Evolutionary conservation across 495 filamentous ascomycete genomes (phyloP), one percentile per base, ranked within the genome.

Genomic region (Aspergillus haitiensis): DNA sequence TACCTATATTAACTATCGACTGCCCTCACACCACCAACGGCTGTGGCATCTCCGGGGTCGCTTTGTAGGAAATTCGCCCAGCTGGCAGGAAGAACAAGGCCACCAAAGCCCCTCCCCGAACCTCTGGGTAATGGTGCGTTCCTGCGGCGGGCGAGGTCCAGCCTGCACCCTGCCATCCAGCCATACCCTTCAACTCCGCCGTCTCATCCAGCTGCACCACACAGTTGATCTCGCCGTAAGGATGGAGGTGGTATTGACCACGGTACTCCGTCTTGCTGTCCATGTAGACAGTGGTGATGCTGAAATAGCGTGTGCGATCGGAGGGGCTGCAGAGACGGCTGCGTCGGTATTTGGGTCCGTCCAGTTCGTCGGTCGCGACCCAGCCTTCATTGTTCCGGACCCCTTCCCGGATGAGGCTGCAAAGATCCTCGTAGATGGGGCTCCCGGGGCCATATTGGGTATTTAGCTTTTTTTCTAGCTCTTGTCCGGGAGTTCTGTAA

Each of bases 261-360:
- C 65, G 61, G 56, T 69, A 79, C 33, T 64, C 74, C 11, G 71
- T 70, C 11, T 73, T 39, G 47, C 67, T 72, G 15, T 78, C 66
- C 72, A 81, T 79, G 60, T 79, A 81, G n/a, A 81, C 78, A 2
- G 76, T 75, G 16, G 78, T 80, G 62, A 81, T 78, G 56, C 72
- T 75, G 67, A 79, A 75, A 56, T 68, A 79, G 9, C 71, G 72
- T 11, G 66, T 80, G 21, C 70, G 62, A n/a, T 64, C 55, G 10
- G 62, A 63, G 0, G 78, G 78, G 9, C 70, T 51, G 35, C 62
- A 50, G 39, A 81, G 70, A 46, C 75, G 73, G 45, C 72, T 70
- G 7, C 78, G 75, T 4, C 78, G 76, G 55, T 80, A 81, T 37
- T 70, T 70, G 12, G 65, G 67, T 1, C 75, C 75, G 40, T 74